Base-by-base conservation (phyloP, 2,329 filamentous ascomycete species). In the Chaetomium strumarium region DNA sequence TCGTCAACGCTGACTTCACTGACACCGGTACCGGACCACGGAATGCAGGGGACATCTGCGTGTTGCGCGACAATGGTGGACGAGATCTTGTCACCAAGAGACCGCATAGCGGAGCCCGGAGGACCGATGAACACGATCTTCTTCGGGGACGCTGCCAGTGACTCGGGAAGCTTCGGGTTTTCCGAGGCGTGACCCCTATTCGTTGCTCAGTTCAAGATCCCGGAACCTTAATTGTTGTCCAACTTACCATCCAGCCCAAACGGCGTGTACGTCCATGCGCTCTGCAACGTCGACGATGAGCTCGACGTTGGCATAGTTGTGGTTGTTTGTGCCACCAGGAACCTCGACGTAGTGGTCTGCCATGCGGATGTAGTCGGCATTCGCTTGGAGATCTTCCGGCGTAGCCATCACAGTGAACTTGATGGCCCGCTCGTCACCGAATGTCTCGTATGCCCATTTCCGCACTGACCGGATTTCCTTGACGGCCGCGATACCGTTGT, bases 371-470 rank as follows among this genome's bases (percentile, higher is more conserved):
- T 99, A 99, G 74, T 99, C 93, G 62, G 93, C 93, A 71, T 99
- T 99, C 69, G 93, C 93, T 70, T 86, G 84, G 68, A 99, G 74
- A 85, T 99, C 93, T 75, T 99, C 93, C 46, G 93, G 93, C 37
- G 93, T 99, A 63, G 93, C 93, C 93, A 99, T 99, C 69, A 99
- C 93, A 58, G 93, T 99, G 76, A 99, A 99, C 70, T 97, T 91
- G 68, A 99, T 96, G 64, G 92, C 93, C 67, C 88, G 84, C 78
- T 99, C 93, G 74, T 99, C 91, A 75, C 93, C 92, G 69, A 99
- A 99, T 8, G 89, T 95, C 76, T 99, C 93, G 84, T 99, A 99
- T 57, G 93, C 93, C 93, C 93, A 99, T 91, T 97, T 99, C 72
- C 93, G 88, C 68, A 99, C 92, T 55, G 92, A 97, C 72, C 93